These are phyloP conservation scores for Mycena albidolilacea DNA, from an alignment of 768 basidiomycete genomes.

Conservation along the genomic window DNA sequence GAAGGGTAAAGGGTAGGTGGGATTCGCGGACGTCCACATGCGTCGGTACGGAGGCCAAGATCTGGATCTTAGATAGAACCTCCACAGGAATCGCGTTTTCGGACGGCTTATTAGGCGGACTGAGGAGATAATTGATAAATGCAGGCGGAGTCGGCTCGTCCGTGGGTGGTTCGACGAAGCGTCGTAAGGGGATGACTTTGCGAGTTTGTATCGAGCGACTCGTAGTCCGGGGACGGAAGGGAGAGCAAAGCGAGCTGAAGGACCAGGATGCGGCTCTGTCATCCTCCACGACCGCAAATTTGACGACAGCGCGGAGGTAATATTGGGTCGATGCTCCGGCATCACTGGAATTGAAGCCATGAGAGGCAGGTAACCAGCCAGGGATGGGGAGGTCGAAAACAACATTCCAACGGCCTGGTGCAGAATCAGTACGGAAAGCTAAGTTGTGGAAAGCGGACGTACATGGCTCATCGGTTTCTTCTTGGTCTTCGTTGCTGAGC, in stretches of 20 bases:
- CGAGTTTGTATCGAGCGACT: conserved; percentile 56
- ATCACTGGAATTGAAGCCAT: conserved; percentile 64
- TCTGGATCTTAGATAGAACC: conserved; percentile 73
- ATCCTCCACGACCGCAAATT: conserved; percentile 65
- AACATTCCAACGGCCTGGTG: conserved; percentile 74
- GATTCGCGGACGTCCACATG: conserved; percentile 63
- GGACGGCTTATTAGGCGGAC: conserved; percentile 35
- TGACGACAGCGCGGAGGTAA: conserved; percentile 76
- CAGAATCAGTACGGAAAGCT: conserved; percentile 17
- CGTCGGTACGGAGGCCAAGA: conserved; percentile 75
- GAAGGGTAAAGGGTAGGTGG: conserved; percentile 68
- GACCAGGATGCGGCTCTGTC: conserved; percentile 56
- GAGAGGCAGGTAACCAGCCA: conserved; percentile 87
- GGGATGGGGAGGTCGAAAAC: conserved; percentile 89
- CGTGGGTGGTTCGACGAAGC: conserved; percentile 64
- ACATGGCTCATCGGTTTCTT: conserved; percentile 69
- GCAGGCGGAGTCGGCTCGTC: conserved; percentile 52
- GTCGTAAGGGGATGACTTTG: conserved; percentile 64
- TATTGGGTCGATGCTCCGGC: conserved; percentile 71
- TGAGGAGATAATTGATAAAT: conserved; percentile 60
- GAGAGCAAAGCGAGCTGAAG: conserved; percentile 68
- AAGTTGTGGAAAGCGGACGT: conserved; percentile 39
- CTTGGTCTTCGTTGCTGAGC: conserved; percentile 75
- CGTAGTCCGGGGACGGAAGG: conserved; percentile 63
- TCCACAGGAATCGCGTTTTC: conserved; percentile 61